Evolutionary conservation across 176 grass and related monocot genomes (phyloP).

Genomic region (Rhynchospora pubera): DNA sequence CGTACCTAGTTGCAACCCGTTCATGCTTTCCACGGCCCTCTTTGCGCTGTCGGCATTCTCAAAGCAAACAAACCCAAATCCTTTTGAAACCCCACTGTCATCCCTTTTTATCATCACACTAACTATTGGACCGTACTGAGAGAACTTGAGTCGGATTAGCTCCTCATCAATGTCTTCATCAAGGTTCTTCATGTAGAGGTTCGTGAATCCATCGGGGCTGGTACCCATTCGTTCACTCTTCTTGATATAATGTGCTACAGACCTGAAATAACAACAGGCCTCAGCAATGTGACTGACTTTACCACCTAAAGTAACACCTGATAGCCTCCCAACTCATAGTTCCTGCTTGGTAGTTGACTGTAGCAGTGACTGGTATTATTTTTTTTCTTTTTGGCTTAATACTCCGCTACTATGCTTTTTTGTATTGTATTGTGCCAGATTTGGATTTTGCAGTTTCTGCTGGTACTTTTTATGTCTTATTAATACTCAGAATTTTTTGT

Average conservation of each 20-base stretch:
- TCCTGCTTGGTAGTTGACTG: not conserved
- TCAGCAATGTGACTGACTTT: not conserved
- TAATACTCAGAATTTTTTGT: not conserved
- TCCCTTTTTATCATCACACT: conserved; percentile 31
- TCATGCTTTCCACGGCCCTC: conserved; percentile 59
- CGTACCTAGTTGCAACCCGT: conserved; percentile 67
- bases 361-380: not conserved
- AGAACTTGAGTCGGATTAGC: conserved; percentile 38
- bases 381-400: too few species aligned
- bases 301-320: not conserved
- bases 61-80: conserved; percentile 84
- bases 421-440: not conserved
- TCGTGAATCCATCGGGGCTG: conserved; percentile 27
- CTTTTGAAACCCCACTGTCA: conserved; percentile 36
- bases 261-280: conserved; percentile 17
- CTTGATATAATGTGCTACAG: conserved; percentile 27
- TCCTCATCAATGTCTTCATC: conserved; percentile 45
- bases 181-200: conserved; percentile 40
- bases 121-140: conserved; percentile 31
- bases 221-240: conserved; percentile 20
- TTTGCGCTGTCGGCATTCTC: conserved; percentile 54
- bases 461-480: too few species aligned
- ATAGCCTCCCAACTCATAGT: not conserved
- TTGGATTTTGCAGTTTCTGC: not conserved
- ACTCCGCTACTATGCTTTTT: too few species aligned